Base-by-base conservation (phyloP, 2,329 filamentous ascomycete genomes). In the Talaromyces sp. region DNA sequence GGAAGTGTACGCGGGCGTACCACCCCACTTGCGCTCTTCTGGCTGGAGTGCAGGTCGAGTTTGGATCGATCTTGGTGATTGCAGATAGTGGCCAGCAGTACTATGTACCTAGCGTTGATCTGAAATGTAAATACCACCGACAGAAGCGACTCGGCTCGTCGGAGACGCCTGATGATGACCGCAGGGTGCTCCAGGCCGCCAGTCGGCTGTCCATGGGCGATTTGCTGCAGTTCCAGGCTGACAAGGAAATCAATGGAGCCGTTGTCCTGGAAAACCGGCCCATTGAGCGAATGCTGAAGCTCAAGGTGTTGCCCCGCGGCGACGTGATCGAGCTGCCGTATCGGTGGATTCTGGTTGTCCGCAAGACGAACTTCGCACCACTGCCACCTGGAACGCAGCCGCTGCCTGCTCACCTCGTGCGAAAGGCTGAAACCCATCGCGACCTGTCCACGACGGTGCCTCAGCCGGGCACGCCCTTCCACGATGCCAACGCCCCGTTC, bases 11-110 rank as follows among this genome's bases (percentile, higher is more conserved):
- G 3, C 84, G 95, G 66, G 89, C 93, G 8, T 99, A 97, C 76
- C 95, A 99, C 74, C 91, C 93, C 16, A 98, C 93, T 1, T 99
- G 95, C 73, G 95, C 95, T 2, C 89, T 92, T 7, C 88, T 93
- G 23, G 93, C 93, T 39, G 95, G 95, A 62, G 92, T 97, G 1
- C 90, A 96, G 72, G 88, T 97, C 56, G 93, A 99, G 73, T 86
- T 92, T 69, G 91, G 91, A 33, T 86, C 92, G 39, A 88, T 96
- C 33, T 90, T 92, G 0, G 90, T 96, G 1, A 93, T 93, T 73
- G 91, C 89, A 58, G 91, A 96, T 69, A 92, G 97, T 71, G 92
- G 92, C 6, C 92, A 88, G 1, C 92, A 97, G 74, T 97, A 97
- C 75, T 93, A 91, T 68, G 89, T 96, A 69, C 90, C 92, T 70